phyloP scores from a whole-genome alignment of 176 grass and related monocot species.

The Juncus inflexus region DNA sequence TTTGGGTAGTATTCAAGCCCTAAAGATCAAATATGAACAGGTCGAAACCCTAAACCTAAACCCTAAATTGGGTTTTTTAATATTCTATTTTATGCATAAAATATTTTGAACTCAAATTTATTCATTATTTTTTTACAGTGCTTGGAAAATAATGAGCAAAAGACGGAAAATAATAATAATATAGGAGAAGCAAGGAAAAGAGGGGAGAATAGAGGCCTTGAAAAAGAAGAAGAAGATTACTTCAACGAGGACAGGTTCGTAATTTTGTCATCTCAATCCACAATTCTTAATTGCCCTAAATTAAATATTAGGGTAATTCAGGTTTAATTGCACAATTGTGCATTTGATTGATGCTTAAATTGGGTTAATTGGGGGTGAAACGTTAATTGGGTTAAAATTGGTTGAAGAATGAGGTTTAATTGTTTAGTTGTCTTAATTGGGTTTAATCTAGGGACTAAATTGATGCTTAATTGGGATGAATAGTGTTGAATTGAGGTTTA shows the following conservation, averaged over 20 bases:
- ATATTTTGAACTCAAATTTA: not conserved
- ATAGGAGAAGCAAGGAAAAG: conserved; percentile 46
- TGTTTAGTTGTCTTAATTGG: not conserved
- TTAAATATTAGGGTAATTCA: too few relatives aligned
- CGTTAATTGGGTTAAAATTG: too few relatives aligned
- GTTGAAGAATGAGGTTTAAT: too few relatives aligned
- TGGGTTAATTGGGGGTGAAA: not conserved
- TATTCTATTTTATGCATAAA: not conserved
- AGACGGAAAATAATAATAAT: conserved; percentile 31
- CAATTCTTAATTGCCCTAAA: too few relatives aligned
- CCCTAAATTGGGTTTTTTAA: conserved; percentile 3
- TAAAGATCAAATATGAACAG: conserved; percentile 73
- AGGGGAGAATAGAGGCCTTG: conserved; percentile 48
- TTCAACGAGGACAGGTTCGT: conserved; percentile 72
- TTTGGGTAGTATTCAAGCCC: conserved; percentile 49
- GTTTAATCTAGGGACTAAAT: not conserved
- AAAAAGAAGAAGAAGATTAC: conserved; percentile 75
- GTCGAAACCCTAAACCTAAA: conserved; percentile 36
- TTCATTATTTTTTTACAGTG: conserved; percentile 31
- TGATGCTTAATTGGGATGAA: too few relatives aligned
- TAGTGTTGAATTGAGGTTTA: too few relatives aligned
- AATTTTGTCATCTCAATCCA: too few relatives aligned
- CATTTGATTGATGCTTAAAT: not conserved
- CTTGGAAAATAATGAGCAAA: conserved; percentile 35
- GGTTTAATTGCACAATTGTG: too few relatives aligned